Evolutionary conservation across 257 asterid species (phyloP), one percentile per base, ranked within the genome.

Genomic region (Nicotiana sylvestris): DNA sequence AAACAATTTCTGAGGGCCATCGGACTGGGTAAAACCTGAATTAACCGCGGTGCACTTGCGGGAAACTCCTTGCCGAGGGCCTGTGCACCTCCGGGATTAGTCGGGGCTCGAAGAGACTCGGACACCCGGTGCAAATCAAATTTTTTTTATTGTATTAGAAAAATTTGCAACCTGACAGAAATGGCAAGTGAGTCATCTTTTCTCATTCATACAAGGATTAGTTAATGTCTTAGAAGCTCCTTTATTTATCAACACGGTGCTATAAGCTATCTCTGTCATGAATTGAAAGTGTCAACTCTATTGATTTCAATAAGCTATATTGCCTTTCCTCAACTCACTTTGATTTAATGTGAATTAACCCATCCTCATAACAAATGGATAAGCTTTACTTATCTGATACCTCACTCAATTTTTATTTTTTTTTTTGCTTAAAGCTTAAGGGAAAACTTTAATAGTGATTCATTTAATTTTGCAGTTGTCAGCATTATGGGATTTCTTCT

Each of bases 401-500:
- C 16, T 81, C 32, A 27, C 77, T 65, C 77, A 39, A 62, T 37
- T 39, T 67, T 49, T 60, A 16, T 70, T 79, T 37, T 39, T 67
- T 49, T 60, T n/a, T 70, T 58, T 66, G 25, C 85, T 12, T 16
- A 68, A 76, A 68, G 79, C 81, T 82, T 57, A 21, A 81, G n/a
- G 13, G 78, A 67, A 29, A 8, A 35, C 29, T 81, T 58, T 82
- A 30, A 27, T 82, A 32, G 46, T 74, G 60, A 18, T 37, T 81
- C 83, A 60, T 80, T 81, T 79, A 61, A 76, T 82, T 74, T 83
- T 86, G 77, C 98, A 96, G 99, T 86, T 94, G 89, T 88, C 97
- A 86, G 97, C 98, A 49, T 87, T 96, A 49, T 96, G 99, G 99
- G 98, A 96, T 90, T 90, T 91, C 91, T 96, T 96, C 80, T 93